phyloP scores from a whole-genome alignment of 106 monocot species.

The Dendrobium chrysotoxum region DNA sequence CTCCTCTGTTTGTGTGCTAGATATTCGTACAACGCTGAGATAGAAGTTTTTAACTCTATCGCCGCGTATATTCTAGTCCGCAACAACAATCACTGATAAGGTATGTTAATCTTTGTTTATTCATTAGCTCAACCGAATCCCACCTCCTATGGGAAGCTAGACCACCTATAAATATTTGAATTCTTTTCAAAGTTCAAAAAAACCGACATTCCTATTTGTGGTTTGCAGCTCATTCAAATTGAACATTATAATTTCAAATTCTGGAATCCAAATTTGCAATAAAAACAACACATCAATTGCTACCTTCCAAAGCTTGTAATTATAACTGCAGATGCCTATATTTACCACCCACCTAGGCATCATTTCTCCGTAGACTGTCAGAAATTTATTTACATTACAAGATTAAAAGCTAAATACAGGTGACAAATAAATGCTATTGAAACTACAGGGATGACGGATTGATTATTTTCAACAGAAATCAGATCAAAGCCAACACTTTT shows the following conservation, averaged over 20 bases:
- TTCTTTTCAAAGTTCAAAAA: not conserved
- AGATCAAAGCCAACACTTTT: not conserved
- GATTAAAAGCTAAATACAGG: not conserved
- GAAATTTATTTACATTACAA: not conserved
- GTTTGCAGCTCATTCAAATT: not conserved
- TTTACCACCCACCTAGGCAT: not conserved
- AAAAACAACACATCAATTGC: not conserved
- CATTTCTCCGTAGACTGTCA: not conserved
- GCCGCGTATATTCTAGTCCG: too few relatives aligned
- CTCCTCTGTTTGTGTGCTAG: too few relatives aligned
- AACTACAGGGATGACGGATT: not conserved
- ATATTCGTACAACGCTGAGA: too few relatives aligned
- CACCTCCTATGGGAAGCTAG: not conserved
- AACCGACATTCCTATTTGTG: not conserved
- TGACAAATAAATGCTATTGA: not conserved
- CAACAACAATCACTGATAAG: not conserved
- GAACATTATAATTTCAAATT: not conserved
- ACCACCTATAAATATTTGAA: not conserved
- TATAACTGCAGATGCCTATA: not conserved
- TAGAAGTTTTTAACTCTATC: too few relatives aligned
- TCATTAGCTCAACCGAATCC: not conserved
- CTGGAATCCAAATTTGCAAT: not conserved
- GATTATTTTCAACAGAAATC: not conserved
- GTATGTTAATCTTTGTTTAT: not conserved
- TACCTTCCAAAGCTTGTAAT: not conserved